Evolutionary conservation across 1,139 yeast species (phyloP), one percentile per base, ranked within the genome.

Genomic region (Saccharomycopsis phalli): DNA sequence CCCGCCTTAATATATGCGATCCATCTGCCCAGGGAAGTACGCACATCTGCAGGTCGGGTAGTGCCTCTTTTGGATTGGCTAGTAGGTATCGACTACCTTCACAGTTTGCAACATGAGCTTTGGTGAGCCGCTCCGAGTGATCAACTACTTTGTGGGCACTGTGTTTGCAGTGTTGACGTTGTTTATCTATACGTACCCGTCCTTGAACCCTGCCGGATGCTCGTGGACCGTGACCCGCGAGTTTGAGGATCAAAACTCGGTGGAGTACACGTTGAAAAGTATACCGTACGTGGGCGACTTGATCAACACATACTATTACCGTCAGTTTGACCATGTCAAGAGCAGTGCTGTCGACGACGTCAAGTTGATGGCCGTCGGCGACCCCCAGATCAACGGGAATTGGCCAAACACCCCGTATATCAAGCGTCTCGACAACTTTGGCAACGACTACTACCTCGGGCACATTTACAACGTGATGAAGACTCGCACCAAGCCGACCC

Each of bases 381-480:
- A 91, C 56, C 98, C 98, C 0, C 98, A 91, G 60, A 87, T 91
- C 58, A 81, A 88, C 48, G 97, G 97, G 1, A 74, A 78, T 49
- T 77, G 84, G 80, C 71, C 71, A 8, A 63, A 66, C 37, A 81
- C 94, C 1, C 73, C 79, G n/a, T 76, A 79, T 53, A 67, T 84
- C 46, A 81, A 83, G 49, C 60, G 84, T 41, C 63, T 91, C 27
- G 98, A 91, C 54, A 80, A 83, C 41, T 80, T 62, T 53, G 97
- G 95, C 1, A 91, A 88, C 59, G 97, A 91, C 62, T 71, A 75
- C 52, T 91, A 79, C 54, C 62, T 91, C 49, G 94, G 94, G 2
- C 96, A 88, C 54, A 77, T 88, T 30, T 87, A 81, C 57, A 52
- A 60, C 1, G 69, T 71, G 11, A 77, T 88, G 81, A 69, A 71